Evolutionary conservation across 2,329 filamentous ascomycete species (phyloP).

Genomic region (Ascomycota sp.): DNA sequence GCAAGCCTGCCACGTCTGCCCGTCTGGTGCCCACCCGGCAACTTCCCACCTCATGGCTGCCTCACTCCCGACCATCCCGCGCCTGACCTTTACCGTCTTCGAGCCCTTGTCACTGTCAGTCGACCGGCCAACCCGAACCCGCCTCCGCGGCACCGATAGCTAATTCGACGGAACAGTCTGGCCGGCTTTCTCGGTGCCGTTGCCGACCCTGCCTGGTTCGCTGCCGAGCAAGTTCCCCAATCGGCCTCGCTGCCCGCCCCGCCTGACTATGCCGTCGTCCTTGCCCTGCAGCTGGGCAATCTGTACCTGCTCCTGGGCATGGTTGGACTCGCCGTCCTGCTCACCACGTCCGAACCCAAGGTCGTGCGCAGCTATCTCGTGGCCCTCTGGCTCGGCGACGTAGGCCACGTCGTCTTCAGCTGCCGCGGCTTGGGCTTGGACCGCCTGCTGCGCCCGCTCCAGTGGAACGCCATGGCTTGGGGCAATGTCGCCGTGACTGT

Average conservation of each 20-base stretch:
- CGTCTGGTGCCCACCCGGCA: not conserved
- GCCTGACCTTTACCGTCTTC: slow-evolving; percentile 41
- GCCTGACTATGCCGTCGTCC: slow-evolving; percentile 23
- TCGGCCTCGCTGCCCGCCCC: slow-evolving; percentile 14
- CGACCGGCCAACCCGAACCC: too few species aligned
- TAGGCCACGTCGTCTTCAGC: slow-evolving; percentile 43
- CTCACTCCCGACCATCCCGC: slow-evolving; percentile 38
- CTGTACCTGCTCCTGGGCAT: slow-evolving; percentile 43
- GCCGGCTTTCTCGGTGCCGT: slow-evolving; percentile 35
- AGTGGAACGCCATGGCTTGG: slow-evolving; percentile 51
- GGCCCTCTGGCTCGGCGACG: slow-evolving; percentile 40
- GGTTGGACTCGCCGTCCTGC: slow-evolving; percentile 39
- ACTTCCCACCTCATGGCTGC: slow-evolving; percentile 26
- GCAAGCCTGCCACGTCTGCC: slow-evolving; percentile 1
- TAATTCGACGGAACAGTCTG: slow-evolving; percentile 20
- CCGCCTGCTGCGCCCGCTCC: slow-evolving; percentile 25
- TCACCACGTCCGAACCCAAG: slow-evolving; percentile 38
- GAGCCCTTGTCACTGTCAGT: slow-evolving; percentile 47
- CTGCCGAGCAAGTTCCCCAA: slow-evolving; percentile 34
- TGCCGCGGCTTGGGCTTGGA: slow-evolving; percentile 33
- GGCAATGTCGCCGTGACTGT: slow-evolving; percentile 48
- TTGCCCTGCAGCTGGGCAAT: slow-evolving; percentile 48
- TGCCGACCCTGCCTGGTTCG: slow-evolving; percentile 36
- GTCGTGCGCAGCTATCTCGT: slow-evolving; percentile 46
- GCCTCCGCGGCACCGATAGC: slow-evolving; percentile 1